Base-by-base conservation (phyloP, 441 rosid genomes). In the Bocquillonia castaneifolia region DNA sequence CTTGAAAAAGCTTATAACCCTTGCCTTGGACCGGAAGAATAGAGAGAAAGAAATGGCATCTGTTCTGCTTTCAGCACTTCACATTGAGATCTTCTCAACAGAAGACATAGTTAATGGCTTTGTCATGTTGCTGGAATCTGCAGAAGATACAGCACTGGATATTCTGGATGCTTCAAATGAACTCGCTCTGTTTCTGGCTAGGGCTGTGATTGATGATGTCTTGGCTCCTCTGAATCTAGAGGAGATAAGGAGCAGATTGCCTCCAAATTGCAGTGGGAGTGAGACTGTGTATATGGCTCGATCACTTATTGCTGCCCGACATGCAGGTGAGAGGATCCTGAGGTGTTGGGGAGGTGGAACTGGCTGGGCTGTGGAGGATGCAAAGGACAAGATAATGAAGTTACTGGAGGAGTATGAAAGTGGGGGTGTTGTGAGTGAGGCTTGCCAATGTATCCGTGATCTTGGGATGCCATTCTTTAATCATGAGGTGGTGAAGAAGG, bases 11-110 rank as follows among this genome's bases (percentile, higher is more conserved):
- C 91, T 94, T 57, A 87, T 94, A 26, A 94, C 92, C 56, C 88
- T 94, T 77, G 99, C 99, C 42, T 74, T 94, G 88, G 99, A 94
- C 79, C 86, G 97, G 86, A 94, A 92, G 82, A 94, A 92, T 74
- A 85, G 97, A 79, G 99, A 94, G 83, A 94, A 94, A 74, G 99
- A 94, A 83, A 94, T 94, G 99, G 99, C 99, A 37, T 94, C 98
- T 51, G 88, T 92, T 79, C 85, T 92, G 70, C 92, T 94, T 20
- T 88, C 99, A 54, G 86, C 96, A 66, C 97, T 94, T 59, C 97
- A 94, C 82, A 84, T 94, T 61, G 98, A 94, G 89, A 82, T 94
- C 45, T 94, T 92, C 73, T 90, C 99, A 36, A 86, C 92, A 0
- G 99, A 94, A 51, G 99, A 94, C 71, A 90, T 94, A 66, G 93